Conservation (phyloP, 164 flowering plant genomes). For the Stephania cephalantha region DNA sequence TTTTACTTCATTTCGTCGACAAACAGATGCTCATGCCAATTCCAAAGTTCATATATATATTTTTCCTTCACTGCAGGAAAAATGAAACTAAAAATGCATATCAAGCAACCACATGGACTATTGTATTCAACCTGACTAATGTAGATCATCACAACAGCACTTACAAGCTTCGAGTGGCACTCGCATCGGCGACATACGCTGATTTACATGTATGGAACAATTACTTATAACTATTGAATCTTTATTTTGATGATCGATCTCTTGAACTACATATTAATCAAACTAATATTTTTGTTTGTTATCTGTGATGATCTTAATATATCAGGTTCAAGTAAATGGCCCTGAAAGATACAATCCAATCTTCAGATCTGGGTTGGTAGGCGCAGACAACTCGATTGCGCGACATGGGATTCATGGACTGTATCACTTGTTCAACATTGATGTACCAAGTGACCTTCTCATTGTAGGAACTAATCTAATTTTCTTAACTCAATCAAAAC, state of each 20-base stretch:
- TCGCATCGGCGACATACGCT: constrained; percentile 26
- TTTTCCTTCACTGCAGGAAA: constrained; percentile 30
- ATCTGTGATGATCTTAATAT: not conserved
- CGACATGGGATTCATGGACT: constrained; percentile 81
- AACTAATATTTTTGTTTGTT: not conserved
- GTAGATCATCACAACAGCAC: constrained; percentile 4
- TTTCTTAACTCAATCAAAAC: constrained; percentile 43
- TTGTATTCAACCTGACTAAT: constrained; percentile 19
- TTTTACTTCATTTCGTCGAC: too few relatives aligned
- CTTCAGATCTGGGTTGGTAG: constrained; percentile 48
- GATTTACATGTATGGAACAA: constrained; percentile 21
- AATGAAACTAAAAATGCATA: constrained; percentile 25
- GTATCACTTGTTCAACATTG: constrained; percentile 42
- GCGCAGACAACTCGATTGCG: constrained; percentile 61
- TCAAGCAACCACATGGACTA: constrained; percentile 46
- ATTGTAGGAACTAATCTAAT: constrained; percentile 47
- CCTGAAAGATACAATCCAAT: constrained; percentile 13
- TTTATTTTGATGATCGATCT: too few relatives aligned
- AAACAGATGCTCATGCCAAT: too few relatives aligned
- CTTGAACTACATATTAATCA: too few relatives aligned
- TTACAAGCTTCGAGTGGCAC: constrained; percentile 22
- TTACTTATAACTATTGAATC: too few relatives aligned
- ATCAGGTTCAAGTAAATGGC: constrained; percentile 14
- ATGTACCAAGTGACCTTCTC: constrained; percentile 30
- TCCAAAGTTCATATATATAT: not conserved